Evolutionary conservation across 768 basidiomycete species (phyloP).

Genomic region (Russula brevipes): DNA sequence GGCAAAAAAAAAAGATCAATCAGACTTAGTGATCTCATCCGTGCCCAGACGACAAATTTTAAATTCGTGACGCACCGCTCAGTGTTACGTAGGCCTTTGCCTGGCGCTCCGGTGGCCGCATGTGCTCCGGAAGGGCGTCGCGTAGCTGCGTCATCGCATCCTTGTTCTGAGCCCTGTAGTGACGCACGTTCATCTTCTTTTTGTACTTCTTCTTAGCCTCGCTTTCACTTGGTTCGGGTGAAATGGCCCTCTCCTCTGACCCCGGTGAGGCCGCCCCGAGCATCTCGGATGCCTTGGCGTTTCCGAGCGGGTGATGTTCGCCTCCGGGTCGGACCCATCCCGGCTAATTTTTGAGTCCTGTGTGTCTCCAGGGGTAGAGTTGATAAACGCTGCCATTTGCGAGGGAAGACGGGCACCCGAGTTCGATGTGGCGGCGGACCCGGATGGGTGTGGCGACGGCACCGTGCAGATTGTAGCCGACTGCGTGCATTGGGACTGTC

Average conservation of each 20-base stretch:
- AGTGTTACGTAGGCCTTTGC: constrained; percentile 20
- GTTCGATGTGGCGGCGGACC: neutral
- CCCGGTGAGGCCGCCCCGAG: constrained; percentile 14
- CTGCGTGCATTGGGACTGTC: constrained; percentile 4
- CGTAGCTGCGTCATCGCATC: constrained; percentile 24
- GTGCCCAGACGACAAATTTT: neutral
- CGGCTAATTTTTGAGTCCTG: neutral
- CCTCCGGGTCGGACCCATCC: neutral
- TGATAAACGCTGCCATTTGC: constrained; percentile 9
- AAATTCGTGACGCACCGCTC: constrained; percentile 16
- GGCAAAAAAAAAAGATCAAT: constrained; percentile 2
- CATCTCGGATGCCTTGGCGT: constrained; percentile 23
- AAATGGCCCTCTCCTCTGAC: constrained; percentile 10
- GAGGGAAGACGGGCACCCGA: neutral
- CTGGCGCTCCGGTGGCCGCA: constrained; percentile 22
- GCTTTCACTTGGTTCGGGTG: constrained; percentile 20
- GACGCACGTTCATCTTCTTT: constrained; percentile 24
- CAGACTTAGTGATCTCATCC: neutral
- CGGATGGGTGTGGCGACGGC: constrained; percentile 1
- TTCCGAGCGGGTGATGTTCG: constrained; percentile 14
- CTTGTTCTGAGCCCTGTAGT: constrained; percentile 23
- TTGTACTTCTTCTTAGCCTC: constrained; percentile 24
- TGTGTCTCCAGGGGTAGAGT: constrained; percentile 11
- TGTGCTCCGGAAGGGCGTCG: constrained; percentile 21
- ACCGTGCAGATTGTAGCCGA: neutral